phyloP scores from a whole-genome alignment of 176 grass and related monocot species.

The Olyra latifolia region DNA sequence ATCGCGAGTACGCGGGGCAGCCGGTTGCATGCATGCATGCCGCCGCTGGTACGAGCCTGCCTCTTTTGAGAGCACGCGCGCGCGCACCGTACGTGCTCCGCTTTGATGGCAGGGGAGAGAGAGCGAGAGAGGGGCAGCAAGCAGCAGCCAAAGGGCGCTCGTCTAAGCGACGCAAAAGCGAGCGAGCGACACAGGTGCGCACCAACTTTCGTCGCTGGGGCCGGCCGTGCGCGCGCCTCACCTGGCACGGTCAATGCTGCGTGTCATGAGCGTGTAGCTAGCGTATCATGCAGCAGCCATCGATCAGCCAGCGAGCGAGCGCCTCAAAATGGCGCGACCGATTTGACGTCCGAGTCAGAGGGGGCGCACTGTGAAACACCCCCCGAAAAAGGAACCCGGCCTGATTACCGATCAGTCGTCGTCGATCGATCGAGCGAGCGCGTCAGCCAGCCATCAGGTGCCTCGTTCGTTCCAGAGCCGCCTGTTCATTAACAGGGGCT shows the following conservation, averaged over 20 bases:
- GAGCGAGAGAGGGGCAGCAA: no score
- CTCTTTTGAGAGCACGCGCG: slow-evolving; percentile 35
- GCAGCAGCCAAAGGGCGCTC: background rate
- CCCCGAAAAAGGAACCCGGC: background rate
- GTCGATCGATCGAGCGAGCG: background rate
- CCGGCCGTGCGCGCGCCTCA: slow-evolving; percentile 3
- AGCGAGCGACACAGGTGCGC: slow-evolving; percentile 26
- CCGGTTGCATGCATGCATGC: background rate
- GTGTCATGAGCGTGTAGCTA: no score
- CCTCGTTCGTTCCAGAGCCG: background rate
- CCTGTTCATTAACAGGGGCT: background rate
- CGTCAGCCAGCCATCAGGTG: background rate
- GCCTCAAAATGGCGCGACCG: slow-evolving; percentile 29
- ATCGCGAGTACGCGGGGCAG: background rate
- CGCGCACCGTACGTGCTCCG: background rate
- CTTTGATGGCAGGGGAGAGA: slow-evolving; percentile 24
- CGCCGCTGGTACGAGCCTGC: background rate
- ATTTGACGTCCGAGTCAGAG: slow-evolving; percentile 3
- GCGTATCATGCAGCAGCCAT: background rate
- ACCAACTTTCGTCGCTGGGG: background rate
- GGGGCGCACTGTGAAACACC: background rate
- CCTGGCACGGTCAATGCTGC: slow-evolving; percentile 37
- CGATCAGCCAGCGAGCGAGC: background rate
- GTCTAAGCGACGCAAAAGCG: background rate
- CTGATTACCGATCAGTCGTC: background rate